Evolutionary conservation across 1,284 basidiomycete genomes (phyloP).

Genomic region (Entoloma clypeatum): DNA sequence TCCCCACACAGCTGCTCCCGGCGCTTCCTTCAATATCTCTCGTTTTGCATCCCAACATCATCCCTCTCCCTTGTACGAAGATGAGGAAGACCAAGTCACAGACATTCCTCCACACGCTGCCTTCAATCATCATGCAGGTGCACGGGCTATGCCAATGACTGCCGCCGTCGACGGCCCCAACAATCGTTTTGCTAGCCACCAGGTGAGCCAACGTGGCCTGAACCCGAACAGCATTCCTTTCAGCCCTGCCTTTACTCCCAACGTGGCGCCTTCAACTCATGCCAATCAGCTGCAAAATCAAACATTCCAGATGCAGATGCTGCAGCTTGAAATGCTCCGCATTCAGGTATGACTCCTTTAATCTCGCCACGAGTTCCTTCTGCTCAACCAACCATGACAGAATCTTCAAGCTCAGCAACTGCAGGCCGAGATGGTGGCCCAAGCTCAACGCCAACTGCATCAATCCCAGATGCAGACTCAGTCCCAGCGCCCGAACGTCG

Average conservation of each 20-base stretch:
- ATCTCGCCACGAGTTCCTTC: slow-evolving; percentile 9
- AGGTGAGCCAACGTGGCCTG: slow-evolving; percentile 45
- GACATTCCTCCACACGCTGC: slow-evolving; percentile 49
- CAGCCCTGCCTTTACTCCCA: slow-evolving; percentile 43
- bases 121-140: slow-evolving; percentile 38
- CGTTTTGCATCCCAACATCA: slow-evolving; percentile 43
- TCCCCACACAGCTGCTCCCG: slow-evolving; percentile 67
- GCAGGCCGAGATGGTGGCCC: slow-evolving; percentile 49
- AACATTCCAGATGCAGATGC: slow-evolving; percentile 72
- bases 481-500: slow-evolving; percentile 44
- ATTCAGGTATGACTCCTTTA: slow-evolving; percentile 55
- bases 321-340: slow-evolving; percentile 75
- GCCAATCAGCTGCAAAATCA: slow-evolving; percentile 49
- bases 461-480: slow-evolving; percentile 43
- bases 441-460: slow-evolving; percentile 58
- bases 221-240: slow-evolving; percentile 58
- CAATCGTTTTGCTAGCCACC: slow-evolving; percentile 63
- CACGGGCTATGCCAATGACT: slow-evolving; percentile 52
- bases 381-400: slow-evolving; percentile 24
- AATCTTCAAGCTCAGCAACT: slow-evolving; percentile 45
- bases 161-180: slow-evolving; percentile 64
- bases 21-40: slow-evolving; percentile 57
- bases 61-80: slow-evolving; percentile 40
- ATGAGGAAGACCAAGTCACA: slow-evolving; percentile 56
- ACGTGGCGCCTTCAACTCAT: slow-evolving; percentile 41